These are phyloP conservation scores for Besnoitia besnoiti DNA, from an alignment of 169 alveolate species.

Conservation along the genomic window DNA sequence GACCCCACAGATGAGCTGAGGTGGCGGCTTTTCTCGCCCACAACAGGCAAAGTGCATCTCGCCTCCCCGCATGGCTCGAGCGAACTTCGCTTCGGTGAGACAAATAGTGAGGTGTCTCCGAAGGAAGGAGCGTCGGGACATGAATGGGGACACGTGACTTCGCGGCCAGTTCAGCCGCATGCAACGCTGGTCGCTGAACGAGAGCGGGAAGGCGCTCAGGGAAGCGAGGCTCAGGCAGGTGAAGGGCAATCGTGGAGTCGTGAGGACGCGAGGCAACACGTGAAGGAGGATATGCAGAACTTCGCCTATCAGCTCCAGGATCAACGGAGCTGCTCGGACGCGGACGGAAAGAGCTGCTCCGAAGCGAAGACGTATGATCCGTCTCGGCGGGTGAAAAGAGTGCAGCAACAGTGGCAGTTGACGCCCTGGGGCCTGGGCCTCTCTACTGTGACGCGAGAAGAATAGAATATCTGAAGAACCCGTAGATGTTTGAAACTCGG, in stretches of 20 bases:
- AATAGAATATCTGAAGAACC: not conserved
- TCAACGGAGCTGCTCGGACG: not conserved
- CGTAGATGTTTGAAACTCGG: not conserved
- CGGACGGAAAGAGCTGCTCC: not conserved
- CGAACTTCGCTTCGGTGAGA: no score
- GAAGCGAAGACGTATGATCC: not conserved
- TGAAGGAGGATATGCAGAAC: no score
- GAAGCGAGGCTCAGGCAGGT: no score
- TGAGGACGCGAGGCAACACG: no score
- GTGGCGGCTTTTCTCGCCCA: no score
- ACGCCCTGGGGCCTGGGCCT: constrained; percentile 41
- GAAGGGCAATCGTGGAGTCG: no score
- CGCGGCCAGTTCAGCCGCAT: not conserved
- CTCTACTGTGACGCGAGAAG: not conserved
- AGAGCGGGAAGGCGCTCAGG: no score
- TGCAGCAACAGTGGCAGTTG: constrained; percentile 41
- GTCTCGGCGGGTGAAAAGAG: not conserved
- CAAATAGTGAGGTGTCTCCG: not conserved
- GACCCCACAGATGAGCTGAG: no score
- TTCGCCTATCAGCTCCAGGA: not conserved
- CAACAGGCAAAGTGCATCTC: no score
- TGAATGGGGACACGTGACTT: not conserved
- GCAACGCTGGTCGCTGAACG: not conserved
- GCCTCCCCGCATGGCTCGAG: no score
- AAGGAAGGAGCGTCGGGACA: not conserved